Percentiles rank a stretch among this genome's conserved stretches.
Evolutionary conservation across 305 asterid species (phyloP).

Genomic region (Fraxinus dipetala): DNA sequence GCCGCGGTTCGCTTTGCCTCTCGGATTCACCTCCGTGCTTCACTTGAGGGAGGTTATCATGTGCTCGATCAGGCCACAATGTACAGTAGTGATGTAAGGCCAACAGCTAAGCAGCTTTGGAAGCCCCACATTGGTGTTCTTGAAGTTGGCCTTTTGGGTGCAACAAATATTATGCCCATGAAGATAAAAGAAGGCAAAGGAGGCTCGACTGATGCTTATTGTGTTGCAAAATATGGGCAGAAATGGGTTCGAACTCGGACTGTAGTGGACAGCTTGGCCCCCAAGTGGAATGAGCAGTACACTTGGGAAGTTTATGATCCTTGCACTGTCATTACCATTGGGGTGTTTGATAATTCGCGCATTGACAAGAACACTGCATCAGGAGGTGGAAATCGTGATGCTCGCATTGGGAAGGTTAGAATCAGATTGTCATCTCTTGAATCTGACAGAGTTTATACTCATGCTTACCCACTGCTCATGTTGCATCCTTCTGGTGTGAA

Average conservation of each 20-base stretch:
- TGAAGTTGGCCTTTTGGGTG: conserved; percentile 19
- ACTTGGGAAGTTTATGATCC: conserved; percentile 25
- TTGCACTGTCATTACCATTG: conserved; percentile 12
- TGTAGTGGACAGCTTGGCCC: conserved; percentile 11
- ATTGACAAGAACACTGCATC: background rate
- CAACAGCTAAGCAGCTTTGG: conserved; percentile 22
- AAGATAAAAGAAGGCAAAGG: conserved; percentile 12
- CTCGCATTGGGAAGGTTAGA: conserved; percentile 16
- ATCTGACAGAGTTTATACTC: conserved; percentile 16
- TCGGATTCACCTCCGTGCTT: conserved; percentile 17
- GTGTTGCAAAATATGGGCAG: conserved; percentile 22
- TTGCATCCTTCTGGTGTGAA: conserved; percentile 20
- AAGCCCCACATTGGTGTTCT: conserved; percentile 16
- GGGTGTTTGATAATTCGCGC: conserved; percentile 13
- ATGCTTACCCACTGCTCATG: conserved; percentile 17
- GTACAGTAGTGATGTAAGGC: conserved; percentile 25
- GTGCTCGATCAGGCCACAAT: conserved; percentile 26
- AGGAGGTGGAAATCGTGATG: background rate
- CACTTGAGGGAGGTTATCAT: conserved; percentile 31
- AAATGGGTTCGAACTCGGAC: conserved; percentile 23
- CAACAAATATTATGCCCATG: conserved; percentile 11
- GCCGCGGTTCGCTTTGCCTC: conserved; percentile 6
- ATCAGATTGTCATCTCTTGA: conserved; percentile 21
- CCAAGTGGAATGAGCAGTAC: conserved; percentile 21
- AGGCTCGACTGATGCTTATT: conserved; percentile 13